These are phyloP conservation scores for Ustilago hordei DNA, from an alignment of 1,284 basidiomycete genomes.

Conservation along the genomic window DNA sequence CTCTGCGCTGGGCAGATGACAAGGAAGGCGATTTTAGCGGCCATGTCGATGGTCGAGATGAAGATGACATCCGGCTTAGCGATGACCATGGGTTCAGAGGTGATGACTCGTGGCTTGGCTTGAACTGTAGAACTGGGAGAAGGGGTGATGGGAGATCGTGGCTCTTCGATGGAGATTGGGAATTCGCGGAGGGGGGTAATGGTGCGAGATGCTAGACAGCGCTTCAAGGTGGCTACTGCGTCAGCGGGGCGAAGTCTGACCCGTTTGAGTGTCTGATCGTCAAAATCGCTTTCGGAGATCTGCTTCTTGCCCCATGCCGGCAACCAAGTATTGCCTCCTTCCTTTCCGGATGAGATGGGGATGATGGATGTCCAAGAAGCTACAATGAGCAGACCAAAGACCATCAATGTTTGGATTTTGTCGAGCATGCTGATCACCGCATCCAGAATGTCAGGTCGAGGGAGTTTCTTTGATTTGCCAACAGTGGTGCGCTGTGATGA, in stretches of 20 bases:
- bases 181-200: conserved; percentile 19
- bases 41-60: conserved; percentile 22
- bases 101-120: neutral
- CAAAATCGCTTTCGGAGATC: conserved; percentile 2
- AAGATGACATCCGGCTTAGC: conserved; percentile 15
- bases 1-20: conserved; percentile 17
- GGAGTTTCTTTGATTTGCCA: conserved; percentile 1
- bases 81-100: neutral
- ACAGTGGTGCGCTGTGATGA: neutral
- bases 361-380: conserved; percentile 33
- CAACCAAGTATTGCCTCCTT: conserved; percentile 10
- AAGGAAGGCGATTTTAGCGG: conserved; percentile 26
- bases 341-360: neutral
- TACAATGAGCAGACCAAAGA: conserved; percentile 31
- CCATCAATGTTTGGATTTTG: conserved; percentile 32
- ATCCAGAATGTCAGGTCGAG: conserved; percentile 15
- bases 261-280: conserved; percentile 13
- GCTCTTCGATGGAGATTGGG: conserved; percentile 13
- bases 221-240: conserved; percentile 23
- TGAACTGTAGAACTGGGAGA: neutral
- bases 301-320: conserved; percentile 8
- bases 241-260: conserved; percentile 24
- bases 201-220: conserved; percentile 25
- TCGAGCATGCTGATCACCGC: conserved; percentile 27
- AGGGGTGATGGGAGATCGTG: neutral